phyloP scores from a whole-genome alignment of 768 basidiomycete genomes.

The Sistotremastrum niveocremeum region DNA sequence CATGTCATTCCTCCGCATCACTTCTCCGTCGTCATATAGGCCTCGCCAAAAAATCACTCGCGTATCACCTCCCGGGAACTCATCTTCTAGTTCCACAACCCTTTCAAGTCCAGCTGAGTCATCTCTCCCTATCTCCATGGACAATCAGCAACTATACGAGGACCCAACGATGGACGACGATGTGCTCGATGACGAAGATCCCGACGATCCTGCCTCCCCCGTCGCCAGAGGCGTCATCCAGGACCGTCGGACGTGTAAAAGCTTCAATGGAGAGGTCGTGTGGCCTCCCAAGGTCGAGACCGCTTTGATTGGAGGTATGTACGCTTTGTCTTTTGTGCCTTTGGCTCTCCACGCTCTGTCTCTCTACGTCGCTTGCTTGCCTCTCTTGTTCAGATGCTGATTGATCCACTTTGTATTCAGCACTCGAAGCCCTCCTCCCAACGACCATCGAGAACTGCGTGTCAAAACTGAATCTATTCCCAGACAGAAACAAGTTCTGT shows the following conservation, averaged over 20 bases:
- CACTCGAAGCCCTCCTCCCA: slow-evolving; percentile 54
- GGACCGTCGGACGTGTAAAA: slow-evolving; percentile 66
- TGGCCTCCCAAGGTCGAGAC: slow-evolving; percentile 75
- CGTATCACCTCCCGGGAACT: too few relatives aligned
- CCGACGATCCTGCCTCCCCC: background rate
- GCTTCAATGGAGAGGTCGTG: slow-evolving; percentile 55
- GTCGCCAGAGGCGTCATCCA: slow-evolving; percentile 55
- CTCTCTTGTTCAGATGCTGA: background rate
- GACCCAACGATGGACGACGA: too few relatives aligned
- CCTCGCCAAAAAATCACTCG: too few relatives aligned
- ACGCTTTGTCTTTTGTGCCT: background rate
- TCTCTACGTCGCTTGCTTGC: background rate
- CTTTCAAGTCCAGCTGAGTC: too few relatives aligned
- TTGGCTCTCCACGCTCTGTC: background rate
- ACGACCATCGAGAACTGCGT: slow-evolving; percentile 59
- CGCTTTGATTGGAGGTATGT: slow-evolving; percentile 57
- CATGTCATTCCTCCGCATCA: too few relatives aligned
- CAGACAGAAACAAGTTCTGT: slow-evolving; percentile 69
- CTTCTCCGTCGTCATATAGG: too few relatives aligned
- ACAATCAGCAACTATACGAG: too few relatives aligned
- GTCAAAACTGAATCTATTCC: slow-evolving; percentile 52
- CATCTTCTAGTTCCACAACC: too few relatives aligned
- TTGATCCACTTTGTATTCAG: slow-evolving; percentile 25
- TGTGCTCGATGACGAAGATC: too few relatives aligned
- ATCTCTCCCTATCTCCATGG: too few relatives aligned